phyloP scores from a whole-genome alignment of 2,329 filamentous ascomycete species.

The Nemania bipapillata region DNA sequence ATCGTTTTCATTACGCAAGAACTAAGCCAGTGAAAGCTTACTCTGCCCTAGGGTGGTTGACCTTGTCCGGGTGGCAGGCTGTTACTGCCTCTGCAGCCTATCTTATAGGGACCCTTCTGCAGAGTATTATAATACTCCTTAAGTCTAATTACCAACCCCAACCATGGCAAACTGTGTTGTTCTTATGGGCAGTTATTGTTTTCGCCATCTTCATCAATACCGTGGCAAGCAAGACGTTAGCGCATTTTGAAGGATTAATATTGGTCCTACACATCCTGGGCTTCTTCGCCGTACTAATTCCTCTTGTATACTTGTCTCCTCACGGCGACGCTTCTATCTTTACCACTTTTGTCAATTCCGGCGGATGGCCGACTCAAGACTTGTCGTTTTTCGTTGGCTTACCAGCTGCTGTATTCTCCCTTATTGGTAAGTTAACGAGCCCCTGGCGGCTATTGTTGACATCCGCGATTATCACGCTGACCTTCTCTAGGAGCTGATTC shows the following conservation, averaged over 20 bases:
- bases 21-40: background rate
- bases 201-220: conserved; percentile 23
- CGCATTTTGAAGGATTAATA: conserved; percentile 55
- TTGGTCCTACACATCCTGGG: conserved; percentile 56
- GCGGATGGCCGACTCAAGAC: conserved; percentile 59
- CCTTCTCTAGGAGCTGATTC: conserved; percentile 47
- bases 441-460: too few species aligned
- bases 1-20: too few species aligned
- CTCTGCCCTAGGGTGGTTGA: conserved; percentile 41
- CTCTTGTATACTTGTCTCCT: conserved; percentile 53
- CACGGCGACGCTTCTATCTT: conserved; percentile 57
- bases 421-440: conserved; percentile 48
- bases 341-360: conserved; percentile 59
- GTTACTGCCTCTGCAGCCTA: conserved; percentile 37
- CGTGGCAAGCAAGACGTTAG: background rate
- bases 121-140: conserved; percentile 41
- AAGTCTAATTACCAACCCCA: background rate
- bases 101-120: conserved; percentile 40
- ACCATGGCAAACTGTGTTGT: conserved; percentile 3
- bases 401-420: conserved; percentile 40
- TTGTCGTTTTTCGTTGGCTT: conserved; percentile 46
- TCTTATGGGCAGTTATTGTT: conserved; percentile 15
- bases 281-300: conserved; percentile 39
- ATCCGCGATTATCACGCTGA: too few species aligned
- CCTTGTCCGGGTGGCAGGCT: conserved; percentile 43